These are phyloP conservation scores for Colletotrichum liriopes DNA, from an alignment of 2,329 filamentous ascomycete species.

Conservation along the genomic window DNA sequence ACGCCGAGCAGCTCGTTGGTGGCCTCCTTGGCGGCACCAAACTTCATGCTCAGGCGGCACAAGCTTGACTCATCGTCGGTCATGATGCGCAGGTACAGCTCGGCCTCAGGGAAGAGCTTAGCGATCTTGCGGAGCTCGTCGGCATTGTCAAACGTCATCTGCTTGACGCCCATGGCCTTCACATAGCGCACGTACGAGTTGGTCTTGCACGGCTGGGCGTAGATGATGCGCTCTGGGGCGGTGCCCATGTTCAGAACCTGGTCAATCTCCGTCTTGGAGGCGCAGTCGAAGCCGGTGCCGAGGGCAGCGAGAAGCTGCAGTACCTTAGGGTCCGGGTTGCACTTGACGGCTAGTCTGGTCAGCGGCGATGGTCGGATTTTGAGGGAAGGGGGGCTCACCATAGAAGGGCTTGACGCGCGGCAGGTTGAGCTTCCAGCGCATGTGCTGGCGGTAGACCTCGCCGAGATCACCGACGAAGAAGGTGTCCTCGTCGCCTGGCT, in stretches of 20 bases:
- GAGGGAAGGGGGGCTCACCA: slow-evolving; percentile 69
- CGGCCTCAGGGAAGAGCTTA: slow-evolving; percentile 88
- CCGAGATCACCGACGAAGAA: slow-evolving; percentile 99
- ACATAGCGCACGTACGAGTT: slow-evolving; percentile 97
- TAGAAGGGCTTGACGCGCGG: slow-evolving; percentile 96
- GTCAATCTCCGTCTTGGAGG: slow-evolving; percentile 97
- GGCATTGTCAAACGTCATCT: slow-evolving; percentile 99
- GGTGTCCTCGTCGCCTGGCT: slow-evolving; percentile 94
- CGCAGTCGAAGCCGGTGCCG: slow-evolving; percentile 97
- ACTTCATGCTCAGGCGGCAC: slow-evolving; percentile 97
- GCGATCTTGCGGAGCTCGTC: slow-evolving; percentile 99
- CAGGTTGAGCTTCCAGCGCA: slow-evolving; percentile 97
- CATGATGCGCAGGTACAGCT: slow-evolving; percentile 93
- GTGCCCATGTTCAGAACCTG: slow-evolving; percentile 88
- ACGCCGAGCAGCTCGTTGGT: slow-evolving; percentile 83
- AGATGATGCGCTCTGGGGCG: slow-evolving; percentile 93
- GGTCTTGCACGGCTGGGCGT: slow-evolving; percentile 99
- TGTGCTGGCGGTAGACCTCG: slow-evolving; percentile 98
- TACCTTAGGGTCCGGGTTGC: slow-evolving; percentile 94
- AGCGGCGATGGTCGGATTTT: background rate
- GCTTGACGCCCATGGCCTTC: slow-evolving; percentile 85
- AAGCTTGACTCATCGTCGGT: slow-evolving; percentile 96
- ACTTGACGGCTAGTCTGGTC: slow-evolving; percentile 85
- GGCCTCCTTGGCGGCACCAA: slow-evolving; percentile 90
- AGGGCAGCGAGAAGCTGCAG: slow-evolving; percentile 89